Evolutionary conservation across 306 rosid species (phyloP).

Genomic region (Dalbergia cultrata): DNA sequence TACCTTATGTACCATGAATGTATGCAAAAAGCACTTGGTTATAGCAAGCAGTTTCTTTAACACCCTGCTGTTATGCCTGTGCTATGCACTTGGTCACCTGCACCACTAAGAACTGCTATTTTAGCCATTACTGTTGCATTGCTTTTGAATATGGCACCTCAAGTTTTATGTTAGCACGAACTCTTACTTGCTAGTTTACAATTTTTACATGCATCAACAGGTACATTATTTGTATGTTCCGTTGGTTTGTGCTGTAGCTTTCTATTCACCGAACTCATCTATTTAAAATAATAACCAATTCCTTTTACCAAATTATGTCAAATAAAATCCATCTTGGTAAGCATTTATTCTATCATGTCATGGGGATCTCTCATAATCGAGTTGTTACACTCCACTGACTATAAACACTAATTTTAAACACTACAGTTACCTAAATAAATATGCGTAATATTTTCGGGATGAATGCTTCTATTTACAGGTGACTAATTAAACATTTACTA

Average conservation of each 20-base stretch:
- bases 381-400: neutral
- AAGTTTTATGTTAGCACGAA: neutral
- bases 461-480: slow-evolving; percentile 12
- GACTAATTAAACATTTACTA: neutral
- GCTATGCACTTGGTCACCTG: neutral
- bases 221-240: neutral
- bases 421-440: neutral
- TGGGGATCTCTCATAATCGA: neutral
- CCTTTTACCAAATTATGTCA: neutral
- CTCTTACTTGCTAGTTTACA: neutral
- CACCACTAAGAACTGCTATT: neutral
- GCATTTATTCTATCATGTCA: neutral
- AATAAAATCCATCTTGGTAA: neutral
- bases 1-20: neutral
- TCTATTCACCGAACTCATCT: neutral
- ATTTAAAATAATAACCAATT: neutral
- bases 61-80: neutral
- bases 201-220: neutral
- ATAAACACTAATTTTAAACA: too few relatives aligned
- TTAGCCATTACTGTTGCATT: slow-evolving; percentile 2
- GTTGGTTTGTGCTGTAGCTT: neutral
- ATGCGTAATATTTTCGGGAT: neutral
- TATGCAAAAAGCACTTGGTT: neutral
- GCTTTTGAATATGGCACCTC: slow-evolving; percentile 4
- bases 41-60: neutral